phyloP scores from a whole-genome alignment of 1,139 yeast genomes.

The Lodderomyces parapsilosis region DNA sequence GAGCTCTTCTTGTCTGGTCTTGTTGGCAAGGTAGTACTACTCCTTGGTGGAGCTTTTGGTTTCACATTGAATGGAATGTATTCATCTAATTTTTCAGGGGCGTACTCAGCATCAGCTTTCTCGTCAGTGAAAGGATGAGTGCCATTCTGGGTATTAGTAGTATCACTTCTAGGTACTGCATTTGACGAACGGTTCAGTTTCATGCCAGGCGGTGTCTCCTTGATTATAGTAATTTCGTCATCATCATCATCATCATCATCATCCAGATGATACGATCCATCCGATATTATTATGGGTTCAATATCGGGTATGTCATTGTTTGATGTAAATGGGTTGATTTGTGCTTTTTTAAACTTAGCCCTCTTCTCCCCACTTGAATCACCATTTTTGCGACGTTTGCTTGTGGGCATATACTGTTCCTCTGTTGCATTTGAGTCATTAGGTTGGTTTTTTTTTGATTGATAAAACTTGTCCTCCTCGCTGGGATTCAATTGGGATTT shows the following conservation, averaged over 20 bases:
- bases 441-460: neutral
- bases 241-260: slow-evolving; percentile 5
- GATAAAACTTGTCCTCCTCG: neutral
- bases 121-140: neutral
- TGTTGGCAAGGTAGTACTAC: neutral
- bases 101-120: neutral
- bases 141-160: neutral
- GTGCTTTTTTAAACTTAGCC: slow-evolving; percentile 15
- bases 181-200: neutral
- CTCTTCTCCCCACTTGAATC: neutral
- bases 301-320: slow-evolving; percentile 18
- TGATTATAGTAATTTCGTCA: neutral
- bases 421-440: neutral
- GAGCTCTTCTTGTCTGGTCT: neutral
- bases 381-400: slow-evolving; percentile 1
- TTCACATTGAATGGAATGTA: slow-evolving; percentile 2
- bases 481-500: neutral
- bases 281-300: neutral
- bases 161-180: neutral
- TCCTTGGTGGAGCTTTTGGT: slow-evolving; percentile 1
- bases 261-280: neutral
- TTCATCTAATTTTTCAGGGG: neutral
- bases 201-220: neutral
- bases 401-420: neutral
- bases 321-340: slow-evolving; percentile 25